These are phyloP conservation scores for Cucurbita maxima DNA, from an alignment of 306 rosid species.

Conservation along the genomic window DNA sequence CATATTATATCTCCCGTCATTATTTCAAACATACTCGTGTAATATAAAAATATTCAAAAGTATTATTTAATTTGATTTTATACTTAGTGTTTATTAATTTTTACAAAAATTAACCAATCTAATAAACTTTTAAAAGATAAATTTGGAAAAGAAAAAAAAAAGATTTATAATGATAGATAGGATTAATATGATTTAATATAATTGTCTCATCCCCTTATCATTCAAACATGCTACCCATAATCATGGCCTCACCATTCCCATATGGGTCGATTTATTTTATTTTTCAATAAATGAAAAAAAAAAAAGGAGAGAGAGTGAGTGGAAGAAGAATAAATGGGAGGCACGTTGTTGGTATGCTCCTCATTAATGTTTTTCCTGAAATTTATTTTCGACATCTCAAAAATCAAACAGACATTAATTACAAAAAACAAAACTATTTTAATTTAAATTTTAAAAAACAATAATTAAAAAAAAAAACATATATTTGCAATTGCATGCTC, in stretches of 20 bases:
- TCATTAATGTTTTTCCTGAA: background rate
- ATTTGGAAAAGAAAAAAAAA: too few species aligned
- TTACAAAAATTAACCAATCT: too few species aligned
- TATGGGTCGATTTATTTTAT: background rate
- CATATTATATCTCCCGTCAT: background rate
- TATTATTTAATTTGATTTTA: too few species aligned
- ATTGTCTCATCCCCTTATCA: background rate
- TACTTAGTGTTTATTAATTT: too few species aligned
- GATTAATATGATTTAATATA: background rate
- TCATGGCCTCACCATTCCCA: constrained; percentile 3
- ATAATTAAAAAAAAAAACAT: background rate
- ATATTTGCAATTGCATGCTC: background rate
- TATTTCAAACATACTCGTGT: background rate
- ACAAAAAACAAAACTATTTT: background rate
- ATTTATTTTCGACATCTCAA: background rate
- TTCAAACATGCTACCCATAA: constrained; percentile 9
- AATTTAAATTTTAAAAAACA: too few species aligned
- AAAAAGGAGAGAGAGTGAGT: background rate
- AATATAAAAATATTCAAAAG: background rate
- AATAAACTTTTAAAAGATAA: too few species aligned
- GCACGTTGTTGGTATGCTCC: constrained; percentile 6
- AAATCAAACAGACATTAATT: background rate
- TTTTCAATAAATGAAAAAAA: background rate
- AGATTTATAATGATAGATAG: background rate
- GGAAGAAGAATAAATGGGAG: constrained; percentile 4